Percentiles rank a stretch among this genome's conserved stretches.
Evolutionary conservation across 495 filamentous ascomycete genomes (phyloP).

Genomic region (Tuber borchii): DNA sequence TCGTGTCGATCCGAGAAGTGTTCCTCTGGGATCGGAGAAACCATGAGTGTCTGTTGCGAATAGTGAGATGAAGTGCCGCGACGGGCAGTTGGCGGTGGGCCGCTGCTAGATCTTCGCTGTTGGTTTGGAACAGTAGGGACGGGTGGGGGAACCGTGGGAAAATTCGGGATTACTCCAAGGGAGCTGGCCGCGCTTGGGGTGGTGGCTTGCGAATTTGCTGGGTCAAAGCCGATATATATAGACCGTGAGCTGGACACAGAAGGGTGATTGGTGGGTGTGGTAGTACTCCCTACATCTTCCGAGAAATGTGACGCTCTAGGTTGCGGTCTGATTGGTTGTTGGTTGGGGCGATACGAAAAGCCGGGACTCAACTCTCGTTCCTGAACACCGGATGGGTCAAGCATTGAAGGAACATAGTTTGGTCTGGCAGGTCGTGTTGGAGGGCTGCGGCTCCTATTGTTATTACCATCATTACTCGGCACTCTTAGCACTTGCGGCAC

Average conservation of each 20-base stretch:
- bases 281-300: constrained; percentile 19
- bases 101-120: constrained; percentile 52
- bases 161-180: constrained; percentile 56
- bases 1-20: constrained; percentile 51
- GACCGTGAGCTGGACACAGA: constrained; percentile 33
- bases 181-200: constrained; percentile 40
- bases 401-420: constrained; percentile 31
- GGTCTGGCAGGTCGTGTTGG: constrained; percentile 33
- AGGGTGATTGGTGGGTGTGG: constrained; percentile 26
- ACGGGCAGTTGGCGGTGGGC: constrained; percentile 53
- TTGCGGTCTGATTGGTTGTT: constrained; percentile 32
- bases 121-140: constrained; percentile 45
- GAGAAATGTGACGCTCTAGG: constrained; percentile 24
- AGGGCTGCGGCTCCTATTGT: constrained; percentile 42
- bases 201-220: constrained; percentile 24
- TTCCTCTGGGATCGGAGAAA: constrained; percentile 87
- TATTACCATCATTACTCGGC: constrained; percentile 32
- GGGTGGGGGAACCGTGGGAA: constrained; percentile 50
- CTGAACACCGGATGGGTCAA: constrained; percentile 31
- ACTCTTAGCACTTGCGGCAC: constrained; percentile 25
- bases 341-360: constrained; percentile 27
- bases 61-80: constrained; percentile 68
- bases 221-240: constrained; percentile 41
- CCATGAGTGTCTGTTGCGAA: constrained; percentile 59
- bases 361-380: constrained; percentile 29